Conservation (phyloP, 1,284 basidiomycete genomes). For the Chalciporus sp. region DNA sequence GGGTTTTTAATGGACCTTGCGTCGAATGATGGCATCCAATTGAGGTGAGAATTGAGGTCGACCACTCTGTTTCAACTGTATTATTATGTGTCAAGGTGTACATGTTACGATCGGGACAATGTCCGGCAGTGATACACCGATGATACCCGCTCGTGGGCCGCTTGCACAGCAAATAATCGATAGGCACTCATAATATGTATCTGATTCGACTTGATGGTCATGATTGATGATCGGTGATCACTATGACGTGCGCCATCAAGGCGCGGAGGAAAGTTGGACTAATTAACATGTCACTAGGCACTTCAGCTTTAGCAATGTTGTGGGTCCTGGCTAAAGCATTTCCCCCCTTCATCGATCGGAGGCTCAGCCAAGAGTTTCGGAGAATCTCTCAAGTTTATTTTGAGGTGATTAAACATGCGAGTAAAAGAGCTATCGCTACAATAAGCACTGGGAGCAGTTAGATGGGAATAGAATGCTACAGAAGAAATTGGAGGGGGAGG, state of each 20-base stretch:
- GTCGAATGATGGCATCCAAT: background rate
- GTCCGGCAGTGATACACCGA: background rate
- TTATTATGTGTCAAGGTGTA: background rate
- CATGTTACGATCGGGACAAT: background rate
- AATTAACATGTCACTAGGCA: background rate
- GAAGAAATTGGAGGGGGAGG: background rate
- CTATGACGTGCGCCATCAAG: background rate
- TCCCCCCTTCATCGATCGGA: background rate
- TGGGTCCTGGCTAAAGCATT: background rate
- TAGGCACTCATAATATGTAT: background rate
- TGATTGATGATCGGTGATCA: background rate
- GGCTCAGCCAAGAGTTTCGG: background rate
- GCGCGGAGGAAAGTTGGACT: background rate
- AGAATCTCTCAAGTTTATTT: conserved; percentile 7
- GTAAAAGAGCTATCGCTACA: conserved; percentile 26
- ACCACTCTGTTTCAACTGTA: background rate
- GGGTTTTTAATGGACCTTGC: background rate
- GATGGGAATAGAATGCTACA: background rate
- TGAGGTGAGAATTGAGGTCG: background rate
- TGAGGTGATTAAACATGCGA: conserved; percentile 4
- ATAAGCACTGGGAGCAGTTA: background rate
- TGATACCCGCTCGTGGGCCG: background rate
- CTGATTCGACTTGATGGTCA: background rate
- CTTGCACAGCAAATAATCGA: background rate
- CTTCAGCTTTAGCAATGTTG: background rate